These are phyloP conservation scores for Phaeotremella skinneri DNA, from an alignment of 768 basidiomycete genomes.

Conservation along the genomic window DNA sequence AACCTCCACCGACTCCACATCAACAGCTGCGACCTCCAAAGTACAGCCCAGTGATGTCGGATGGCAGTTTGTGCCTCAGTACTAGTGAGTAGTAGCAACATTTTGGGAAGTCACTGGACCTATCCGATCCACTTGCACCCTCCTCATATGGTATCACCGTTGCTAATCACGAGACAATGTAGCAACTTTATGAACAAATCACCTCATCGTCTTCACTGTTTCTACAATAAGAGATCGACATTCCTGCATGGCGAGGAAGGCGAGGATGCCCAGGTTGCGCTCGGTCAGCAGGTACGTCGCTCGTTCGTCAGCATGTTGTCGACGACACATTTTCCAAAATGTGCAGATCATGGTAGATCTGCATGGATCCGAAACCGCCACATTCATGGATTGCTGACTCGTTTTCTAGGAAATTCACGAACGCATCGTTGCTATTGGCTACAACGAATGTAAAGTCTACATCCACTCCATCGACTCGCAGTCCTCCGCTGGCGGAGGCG, in stretches of 20 bases:
- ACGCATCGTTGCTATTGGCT: constrained; percentile 89
- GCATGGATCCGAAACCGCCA: constrained; percentile 9
- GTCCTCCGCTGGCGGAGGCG: constrained; percentile 88
- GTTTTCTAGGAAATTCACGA: constrained; percentile 85
- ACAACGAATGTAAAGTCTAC: constrained; percentile 96
- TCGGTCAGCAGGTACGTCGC: constrained; percentile 78
- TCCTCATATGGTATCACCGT: background rate
- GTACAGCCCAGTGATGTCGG: constrained; percentile 74
- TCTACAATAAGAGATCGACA: constrained; percentile 96
- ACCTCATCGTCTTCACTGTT: constrained; percentile 93
- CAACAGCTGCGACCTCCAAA: constrained; percentile 28
- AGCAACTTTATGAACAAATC: constrained; percentile 95
- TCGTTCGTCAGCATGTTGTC: background rate
- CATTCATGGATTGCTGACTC: background rate
- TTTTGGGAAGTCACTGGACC: background rate
- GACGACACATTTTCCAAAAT: background rate
- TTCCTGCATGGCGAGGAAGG: constrained; percentile 97
- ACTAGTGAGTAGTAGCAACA: constrained; percentile 60
- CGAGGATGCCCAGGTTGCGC: constrained; percentile 84
- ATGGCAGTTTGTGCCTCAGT: constrained; percentile 99
- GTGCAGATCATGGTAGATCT: background rate
- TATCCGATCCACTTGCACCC: background rate
- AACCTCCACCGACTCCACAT: constrained; percentile 9
- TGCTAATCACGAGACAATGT: constrained; percentile 1
- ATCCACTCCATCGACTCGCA: constrained; percentile 98